Evolutionary conservation across 345 rosid species (phyloP).

Genomic region (Hibiscus syriacus): DNA sequence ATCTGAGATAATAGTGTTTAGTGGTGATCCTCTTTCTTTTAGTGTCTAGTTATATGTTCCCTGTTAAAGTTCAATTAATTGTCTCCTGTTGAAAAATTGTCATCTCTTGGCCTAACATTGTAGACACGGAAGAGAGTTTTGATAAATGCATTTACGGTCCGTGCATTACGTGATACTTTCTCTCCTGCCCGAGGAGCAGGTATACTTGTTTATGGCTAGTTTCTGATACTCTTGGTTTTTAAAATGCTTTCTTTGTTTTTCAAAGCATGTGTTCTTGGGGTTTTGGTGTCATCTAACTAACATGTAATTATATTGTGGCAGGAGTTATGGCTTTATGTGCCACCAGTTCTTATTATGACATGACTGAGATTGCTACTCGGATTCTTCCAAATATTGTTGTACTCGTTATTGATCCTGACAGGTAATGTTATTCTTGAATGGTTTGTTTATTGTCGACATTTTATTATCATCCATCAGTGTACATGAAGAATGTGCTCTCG

Average conservation of each 20-base stretch:
- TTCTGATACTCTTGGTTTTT: not conserved
- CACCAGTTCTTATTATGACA: constrained; percentile 82
- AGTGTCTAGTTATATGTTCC: not conserved
- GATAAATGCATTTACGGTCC: constrained; percentile 97
- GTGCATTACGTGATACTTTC: constrained; percentile 93
- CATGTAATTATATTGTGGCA: constrained; percentile 24
- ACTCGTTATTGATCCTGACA: constrained; percentile 90
- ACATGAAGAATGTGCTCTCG: constrained; percentile 15
- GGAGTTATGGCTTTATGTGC: constrained; percentile 97
- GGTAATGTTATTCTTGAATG: constrained; percentile 27
- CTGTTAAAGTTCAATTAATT: not conserved
- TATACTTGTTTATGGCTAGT: constrained; percentile 19
- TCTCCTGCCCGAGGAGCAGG: constrained; percentile 99
- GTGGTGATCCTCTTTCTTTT: constrained; percentile 3
- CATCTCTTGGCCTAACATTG: constrained; percentile 15
- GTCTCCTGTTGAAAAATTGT: constrained; percentile 9
- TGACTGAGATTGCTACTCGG: constrained; percentile 83
- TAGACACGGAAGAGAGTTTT: constrained; percentile 95
- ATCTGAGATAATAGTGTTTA: not conserved
- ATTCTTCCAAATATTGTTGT: constrained; percentile 86
- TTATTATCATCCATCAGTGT: not conserved
- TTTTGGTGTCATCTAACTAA: constrained; percentile 5
- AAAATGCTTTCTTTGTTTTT: not conserved
- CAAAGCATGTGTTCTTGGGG: not conserved
- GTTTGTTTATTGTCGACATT: not conserved